phyloP scores from a whole-genome alignment of 192 early-diverging fungal species.

The Coemansia sp. region DNA sequence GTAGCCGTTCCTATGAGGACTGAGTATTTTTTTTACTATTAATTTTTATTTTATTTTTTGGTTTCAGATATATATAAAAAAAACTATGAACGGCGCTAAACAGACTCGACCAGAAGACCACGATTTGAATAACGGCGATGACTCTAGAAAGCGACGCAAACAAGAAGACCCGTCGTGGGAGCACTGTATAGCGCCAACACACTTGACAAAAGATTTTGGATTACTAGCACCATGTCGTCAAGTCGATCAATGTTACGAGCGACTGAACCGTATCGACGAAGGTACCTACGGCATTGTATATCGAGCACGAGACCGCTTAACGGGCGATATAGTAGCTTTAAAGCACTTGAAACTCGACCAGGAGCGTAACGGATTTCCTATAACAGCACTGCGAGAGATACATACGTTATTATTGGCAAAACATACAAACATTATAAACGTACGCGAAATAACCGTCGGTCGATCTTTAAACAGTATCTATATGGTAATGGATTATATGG shows the following conservation, averaged over 20 bases:
- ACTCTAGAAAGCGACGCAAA: conserved; percentile 6
- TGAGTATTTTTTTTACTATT: neutral
- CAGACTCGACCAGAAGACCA: neutral
- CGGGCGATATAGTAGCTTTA: conserved; percentile 76
- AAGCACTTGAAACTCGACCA: conserved; percentile 76
- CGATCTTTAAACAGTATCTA: conserved; percentile 67
- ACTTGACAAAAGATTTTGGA: conserved; percentile 8
- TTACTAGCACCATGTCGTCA: conserved; percentile 27
- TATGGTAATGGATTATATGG: conserved; percentile 97
- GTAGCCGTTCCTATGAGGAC: too few relatives aligned
- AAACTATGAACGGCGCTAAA: neutral
- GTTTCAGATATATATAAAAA: neutral
- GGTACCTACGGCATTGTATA: conserved; percentile 97
- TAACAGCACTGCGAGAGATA: conserved; percentile 77
- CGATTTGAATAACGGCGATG: neutral
- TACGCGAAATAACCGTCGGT: conserved; percentile 76
- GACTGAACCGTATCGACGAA: conserved; percentile 94
- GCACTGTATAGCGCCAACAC: conserved; percentile 17
- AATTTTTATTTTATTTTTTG: neutral
- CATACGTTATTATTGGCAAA: conserved; percentile 72
- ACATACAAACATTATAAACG: conserved; percentile 82
- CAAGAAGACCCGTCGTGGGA: conserved; percentile 1
- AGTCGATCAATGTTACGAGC: conserved; percentile 71
- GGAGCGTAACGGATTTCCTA: conserved; percentile 78
- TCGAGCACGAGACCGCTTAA: conserved; percentile 77